Conservation (phyloP, 345 rosid species). For the Sapria himalayana region DNA sequence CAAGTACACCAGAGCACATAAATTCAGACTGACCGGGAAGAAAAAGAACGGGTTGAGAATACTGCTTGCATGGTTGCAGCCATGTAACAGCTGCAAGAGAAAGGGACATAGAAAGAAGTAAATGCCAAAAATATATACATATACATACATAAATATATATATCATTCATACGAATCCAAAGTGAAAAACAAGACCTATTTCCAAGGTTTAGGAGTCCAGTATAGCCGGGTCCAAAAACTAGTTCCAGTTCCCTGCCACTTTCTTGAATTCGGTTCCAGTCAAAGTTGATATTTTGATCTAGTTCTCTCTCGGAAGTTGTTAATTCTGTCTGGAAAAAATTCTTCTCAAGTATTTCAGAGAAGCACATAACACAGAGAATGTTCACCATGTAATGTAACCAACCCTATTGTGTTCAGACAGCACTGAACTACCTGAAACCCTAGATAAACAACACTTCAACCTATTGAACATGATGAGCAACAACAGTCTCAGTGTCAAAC, state of each 20-base stretch:
- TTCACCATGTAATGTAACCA: too few species aligned
- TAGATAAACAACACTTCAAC: too few species aligned
- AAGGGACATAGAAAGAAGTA: constrained; percentile 10
- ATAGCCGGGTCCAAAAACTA: constrained; percentile 80
- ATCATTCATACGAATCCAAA: constrained; percentile 2
- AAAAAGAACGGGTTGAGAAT: constrained; percentile 56
- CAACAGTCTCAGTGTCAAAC: too few species aligned
- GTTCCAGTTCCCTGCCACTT: constrained; percentile 77
- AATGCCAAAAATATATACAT: constrained; percentile 4
- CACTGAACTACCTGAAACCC: too few species aligned
- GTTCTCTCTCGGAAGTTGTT: constrained; percentile 99
- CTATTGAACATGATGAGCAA: too few species aligned
- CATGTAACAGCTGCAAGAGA: constrained; percentile 75
- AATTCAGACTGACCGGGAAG: constrained; percentile 28
- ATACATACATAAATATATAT: too few species aligned
- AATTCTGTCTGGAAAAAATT: constrained; percentile 84
- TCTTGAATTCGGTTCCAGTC: constrained; percentile 99
- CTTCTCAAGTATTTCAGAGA: too few species aligned
- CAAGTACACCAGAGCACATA: too few species aligned
- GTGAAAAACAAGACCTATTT: constrained; percentile 41
- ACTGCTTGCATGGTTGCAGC: constrained; percentile 95
- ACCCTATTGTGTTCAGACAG: too few species aligned
- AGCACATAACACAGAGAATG: too few species aligned
- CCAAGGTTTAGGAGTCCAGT: constrained; percentile 96
- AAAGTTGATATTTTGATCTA: constrained; percentile 89